Percentiles rank a stretch among this genome's conserved stretches.
phyloP scores from a whole-genome alignment of 2,329 filamentous ascomycete species.

The Cytospora mali region DNA sequence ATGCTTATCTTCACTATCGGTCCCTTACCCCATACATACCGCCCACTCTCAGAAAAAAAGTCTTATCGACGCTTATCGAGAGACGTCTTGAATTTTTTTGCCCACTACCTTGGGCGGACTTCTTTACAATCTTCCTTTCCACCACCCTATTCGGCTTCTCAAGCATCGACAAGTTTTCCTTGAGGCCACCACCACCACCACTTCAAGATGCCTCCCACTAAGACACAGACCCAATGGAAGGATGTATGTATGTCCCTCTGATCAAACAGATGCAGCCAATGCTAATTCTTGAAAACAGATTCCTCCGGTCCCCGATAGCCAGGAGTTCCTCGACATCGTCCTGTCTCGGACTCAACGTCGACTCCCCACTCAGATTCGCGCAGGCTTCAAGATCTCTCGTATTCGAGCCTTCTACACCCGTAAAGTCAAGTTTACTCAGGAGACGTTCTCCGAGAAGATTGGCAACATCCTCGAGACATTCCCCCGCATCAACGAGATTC shows the following conservation, averaged over 20 bases:
- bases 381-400: constrained; percentile 94
- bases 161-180: not conserved
- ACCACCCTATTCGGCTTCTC: not conserved
- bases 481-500: constrained; percentile 77
- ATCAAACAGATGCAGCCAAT: not conserved
- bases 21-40: not conserved
- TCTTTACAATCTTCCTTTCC: not conserved
- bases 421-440: constrained; percentile 97
- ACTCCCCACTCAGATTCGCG: constrained; percentile 88
- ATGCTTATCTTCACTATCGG: not conserved
- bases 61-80: not conserved
- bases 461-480: constrained; percentile 89
- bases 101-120: not conserved
- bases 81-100: not conserved
- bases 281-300: constrained; percentile 64
- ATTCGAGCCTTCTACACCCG: constrained; percentile 93
- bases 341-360: constrained; percentile 90
- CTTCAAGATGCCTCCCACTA: constrained; percentile 22
- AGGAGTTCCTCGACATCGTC: constrained; percentile 98
- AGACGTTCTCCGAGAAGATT: constrained; percentile 96
- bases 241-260: constrained; percentile 1
- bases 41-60: not conserved
- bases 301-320: constrained; percentile 83
- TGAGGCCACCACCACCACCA: constrained; percentile 3
- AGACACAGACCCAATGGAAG: constrained; percentile 26